Evolutionary conservation across 2,329 filamentous ascomycete genomes (phyloP), one percentile per base, ranked within the genome.

Genomic region (Colletotrichum melonis): DNA sequence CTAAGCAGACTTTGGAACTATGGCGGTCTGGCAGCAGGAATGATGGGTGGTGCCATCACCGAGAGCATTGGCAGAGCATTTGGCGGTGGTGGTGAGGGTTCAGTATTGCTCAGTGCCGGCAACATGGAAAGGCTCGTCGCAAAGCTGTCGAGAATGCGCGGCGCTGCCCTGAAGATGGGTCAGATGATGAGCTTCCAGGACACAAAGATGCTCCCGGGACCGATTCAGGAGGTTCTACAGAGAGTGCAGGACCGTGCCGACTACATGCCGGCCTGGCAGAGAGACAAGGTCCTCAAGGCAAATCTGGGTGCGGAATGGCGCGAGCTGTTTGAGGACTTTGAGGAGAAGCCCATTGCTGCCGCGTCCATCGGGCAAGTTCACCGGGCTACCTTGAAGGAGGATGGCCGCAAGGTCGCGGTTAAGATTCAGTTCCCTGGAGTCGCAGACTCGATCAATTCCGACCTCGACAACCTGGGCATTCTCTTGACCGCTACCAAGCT

Each of bases 181-280:
- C 97, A 99, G 85, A 97, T 98, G 93, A 93, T 99, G 88, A 98
- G 95, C 81, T 97, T 99, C 80, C 97, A 99, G 86, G 97, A 99
- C 84, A 92, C 94, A 49, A 98, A 98, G 82, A 95, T 98, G 91
- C 89, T 99, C 11, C 97, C 97, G 0, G 90, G 90, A 0, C 91
- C 94, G 1, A 95, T 99, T 63, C 94, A 97, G 76, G 90, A 96
- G 78, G 95, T 99, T 1, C 86, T 99, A 14, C 95, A 98, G 80
- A 92, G 97, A 6, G 97, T 99, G 0, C 97, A 99, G 81, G 97
- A 99, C 81, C 92, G 94, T 69, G 97, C 97, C 52, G 96, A 99
- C 82, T 99, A 98, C 82, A 99, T 99, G 97, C 97, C 97, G 0
- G 90, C 94, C 2, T 98, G 92, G 81, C 97, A 99, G 82, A 92